A percentile compares a stretch with the other conserved stretches of the same genome.
These are phyloP conservation scores for rapeseed (Brassica napus) DNA, from an alignment of 345 rosid species.

Conservation along the genomic window Da-Ae NC_063438.1:5626501-5627000, in stretches of 20 bases:
- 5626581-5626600: neutral
- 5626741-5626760: neutral
- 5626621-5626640: too few species aligned
- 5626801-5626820: neutral
- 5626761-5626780: too few species aligned
- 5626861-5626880: neutral
- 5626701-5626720: neutral
- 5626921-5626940: neutral
- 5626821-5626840: neutral
- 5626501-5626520: neutral
- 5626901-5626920: neutral
- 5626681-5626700: neutral
- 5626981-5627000: neutral
- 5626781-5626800: neutral
- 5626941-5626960: neutral
- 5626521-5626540: neutral
- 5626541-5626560: neutral
- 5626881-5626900: neutral
- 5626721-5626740: neutral
- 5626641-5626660: too few species aligned
- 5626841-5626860: neutral
- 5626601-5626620: neutral
- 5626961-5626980: neutral
- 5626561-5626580: neutral
- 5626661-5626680: too few species aligned